A percentile compares a stretch with the other conserved stretches of the same genome.
Evolutionary conservation across 805 yeast species (phyloP).

Genomic region (Candida rishiriensis): DNA sequence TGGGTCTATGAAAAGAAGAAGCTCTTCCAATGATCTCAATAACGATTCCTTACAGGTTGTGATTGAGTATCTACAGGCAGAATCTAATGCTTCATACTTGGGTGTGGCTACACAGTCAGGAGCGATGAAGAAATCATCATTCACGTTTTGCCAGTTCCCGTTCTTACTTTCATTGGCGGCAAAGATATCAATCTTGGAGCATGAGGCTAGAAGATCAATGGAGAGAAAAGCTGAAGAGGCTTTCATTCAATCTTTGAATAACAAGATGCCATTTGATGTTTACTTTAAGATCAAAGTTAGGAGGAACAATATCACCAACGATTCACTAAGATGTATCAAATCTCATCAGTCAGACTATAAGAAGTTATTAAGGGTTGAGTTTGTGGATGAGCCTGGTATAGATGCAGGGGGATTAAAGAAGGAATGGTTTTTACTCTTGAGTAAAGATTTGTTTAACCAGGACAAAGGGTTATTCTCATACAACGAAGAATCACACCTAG

Average conservation of each 20-base stretch:
- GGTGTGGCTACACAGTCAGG: conserved; percentile 33
- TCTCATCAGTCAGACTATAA: conserved; percentile 55
- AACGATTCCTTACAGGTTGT: conserved; percentile 34
- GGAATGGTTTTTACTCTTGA: conserved; percentile 85
- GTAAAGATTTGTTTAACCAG: conserved; percentile 66
- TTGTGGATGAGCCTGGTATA: conserved; percentile 84
- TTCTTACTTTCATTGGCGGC: conserved; percentile 77
- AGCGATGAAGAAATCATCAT: conserved; percentile 24
- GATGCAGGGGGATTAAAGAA: conserved; percentile 94
- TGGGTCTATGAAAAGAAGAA: conserved; percentile 3
- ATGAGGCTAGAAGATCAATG: conserved; percentile 79
- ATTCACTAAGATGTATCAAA: conserved; percentile 64
- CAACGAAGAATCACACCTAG: conserved; percentile 61
- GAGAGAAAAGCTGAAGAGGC: conserved; percentile 87
- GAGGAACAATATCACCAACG: conserved; percentile 62
- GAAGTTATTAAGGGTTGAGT: conserved; percentile 74
- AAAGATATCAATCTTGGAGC: conserved; percentile 74
- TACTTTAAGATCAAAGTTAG: conserved; percentile 66
- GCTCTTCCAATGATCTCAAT: background rate
- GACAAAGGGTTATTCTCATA: conserved; percentile 60
- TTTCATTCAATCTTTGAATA: conserved; percentile 67
- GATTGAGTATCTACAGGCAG: conserved; percentile 41
- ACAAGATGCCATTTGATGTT: conserved; percentile 57
- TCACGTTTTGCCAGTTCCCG: conserved; percentile 78
- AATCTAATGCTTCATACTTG: conserved; percentile 23